Base-by-base conservation (phyloP, 805 yeast species). In the Ogataea parapolymorpha region DNA sequence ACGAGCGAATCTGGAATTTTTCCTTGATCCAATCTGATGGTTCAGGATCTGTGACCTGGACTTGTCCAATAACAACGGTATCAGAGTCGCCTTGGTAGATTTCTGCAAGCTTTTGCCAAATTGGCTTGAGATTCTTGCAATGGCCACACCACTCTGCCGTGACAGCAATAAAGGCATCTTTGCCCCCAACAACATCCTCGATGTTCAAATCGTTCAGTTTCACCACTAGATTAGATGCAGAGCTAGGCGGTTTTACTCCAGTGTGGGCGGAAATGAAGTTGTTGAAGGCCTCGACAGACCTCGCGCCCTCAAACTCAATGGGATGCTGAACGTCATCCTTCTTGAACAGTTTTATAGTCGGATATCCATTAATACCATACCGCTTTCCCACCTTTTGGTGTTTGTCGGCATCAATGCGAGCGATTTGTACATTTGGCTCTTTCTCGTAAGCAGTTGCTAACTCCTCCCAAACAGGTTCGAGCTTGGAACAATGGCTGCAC, bases 401-500 rank as follows among this genome's bases (percentile, higher is more conserved):
- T 56, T 68, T 52, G 44, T 82, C 87, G 2, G 82, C 87, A 56
- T 82, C 79, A 35, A 80, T 70, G 50, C 77, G 75, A 12, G 73
- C 63, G 33, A 61, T 53, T 42, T 61, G 64, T 18, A 61, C 35
- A 18, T 50, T 51, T 1, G 49, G 53, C 15, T 45, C 40, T 24
- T 36, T 46, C 1, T 41, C 48, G 39, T 49, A 59, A 3, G 48
- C 41, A n/a, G 48, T 42, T 4, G 61, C 53, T 22, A 60, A 45
- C 22, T 48, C 54, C 14, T 60, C 61, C 63, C 69, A 70, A 3
- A 68, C 65, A 5, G 87, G 87, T 57, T 67, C 69, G 53, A 82
- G 56, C 26, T 65, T 67, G 56, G 75, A 75, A 56, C 89, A 82
- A 58, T 82, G 87, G 26, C 79, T 65, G 59, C 89, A 82, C 89